phyloP scores from a whole-genome alignment of 1,284 basidiomycete genomes.

The Cutaneotrichosporon sp. region DNA sequence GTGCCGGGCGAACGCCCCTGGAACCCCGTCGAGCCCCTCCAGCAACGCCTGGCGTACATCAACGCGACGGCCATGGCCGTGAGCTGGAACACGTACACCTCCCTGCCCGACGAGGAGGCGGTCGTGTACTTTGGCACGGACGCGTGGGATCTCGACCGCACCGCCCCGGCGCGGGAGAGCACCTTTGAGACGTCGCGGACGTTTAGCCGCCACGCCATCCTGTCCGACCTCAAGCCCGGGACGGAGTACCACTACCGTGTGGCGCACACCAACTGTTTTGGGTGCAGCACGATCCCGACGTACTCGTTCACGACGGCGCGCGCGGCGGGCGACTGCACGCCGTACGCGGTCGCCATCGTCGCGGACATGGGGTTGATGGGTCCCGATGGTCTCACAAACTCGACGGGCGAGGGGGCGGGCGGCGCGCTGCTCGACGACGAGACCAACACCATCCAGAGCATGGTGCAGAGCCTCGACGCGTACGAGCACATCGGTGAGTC shows the following conservation, averaged over 20 bases:
- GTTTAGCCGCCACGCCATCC: slow-evolving; percentile 28
- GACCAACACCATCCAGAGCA: slow-evolving; percentile 41
- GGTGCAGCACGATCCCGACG: slow-evolving; percentile 31
- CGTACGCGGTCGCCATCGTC: slow-evolving; percentile 32
- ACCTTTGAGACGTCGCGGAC: slow-evolving; percentile 31
- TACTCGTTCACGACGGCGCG: slow-evolving; percentile 34
- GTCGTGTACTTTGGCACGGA: slow-evolving; percentile 28
- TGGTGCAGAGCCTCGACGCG: slow-evolving; percentile 32
- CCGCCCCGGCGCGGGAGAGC: slow-evolving; percentile 19
- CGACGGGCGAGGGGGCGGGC: slow-evolving; percentile 25
- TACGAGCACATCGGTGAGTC: slow-evolving; percentile 24
- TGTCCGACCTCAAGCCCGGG: slow-evolving; percentile 28
- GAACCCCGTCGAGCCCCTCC: slow-evolving; percentile 31
- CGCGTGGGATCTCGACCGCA: slow-evolving; percentile 26
- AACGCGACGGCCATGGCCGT: slow-evolving; percentile 27
- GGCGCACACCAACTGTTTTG: slow-evolving; percentile 31
- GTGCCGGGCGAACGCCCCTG: slow-evolving; percentile 26
- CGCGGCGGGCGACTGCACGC: slow-evolving; percentile 18
- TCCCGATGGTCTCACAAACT: slow-evolving; percentile 36
- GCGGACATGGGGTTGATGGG: slow-evolving; percentile 45
- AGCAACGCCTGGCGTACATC: slow-evolving; percentile 31
- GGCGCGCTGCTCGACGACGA: slow-evolving; percentile 30
- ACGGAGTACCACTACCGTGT: slow-evolving; percentile 36
- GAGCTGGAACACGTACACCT: slow-evolving; percentile 34
- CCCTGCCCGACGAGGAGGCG: slow-evolving; percentile 24